Evolutionary conservation across 768 basidiomycete genomes (phyloP), one percentile per base, ranked within the genome.

Genomic region (Mycena latifolia): DNA sequence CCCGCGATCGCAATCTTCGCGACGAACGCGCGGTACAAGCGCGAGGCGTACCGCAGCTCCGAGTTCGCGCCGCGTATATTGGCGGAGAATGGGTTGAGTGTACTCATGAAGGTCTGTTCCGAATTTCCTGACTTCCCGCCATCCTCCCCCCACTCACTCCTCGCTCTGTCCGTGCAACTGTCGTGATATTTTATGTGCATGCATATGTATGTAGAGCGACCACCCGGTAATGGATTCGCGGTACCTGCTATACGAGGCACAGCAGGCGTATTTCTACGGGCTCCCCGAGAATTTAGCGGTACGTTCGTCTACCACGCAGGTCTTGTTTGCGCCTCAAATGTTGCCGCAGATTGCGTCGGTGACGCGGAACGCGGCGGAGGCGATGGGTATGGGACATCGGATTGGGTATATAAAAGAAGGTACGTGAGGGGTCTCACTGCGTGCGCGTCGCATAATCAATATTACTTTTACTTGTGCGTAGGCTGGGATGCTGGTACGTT

Each of bases 51-150:
- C 74, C 83, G 92, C 45, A 87, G 88, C 0, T 91, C 92, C 2
- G 92, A 92, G 70, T 95, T 92, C 70, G 92, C 94, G 0, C 86
- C 93, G 8, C 88, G 88, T 33, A 84, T 95, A 54, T 81, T 96
- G 8, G 84, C 89, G 3, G 86, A 91, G 51, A 79, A 88, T 48
- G 91, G 89, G 3, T 74, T 95, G 48, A 82, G 82, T 0, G 89
- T 94, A 5, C 79, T 89, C 11, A 89, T 95, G 88, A 95, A 96
- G 86, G 92, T 85, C n/a, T n/a, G n/a, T n/a, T n/a, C n/a, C n/a
- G n/a, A n/a, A n/a, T n/a, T n/a, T n/a, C n/a, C n/a, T n/a, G n/a
- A n/a, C n/a, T n/a, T n/a, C n/a, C n/a, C n/a, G n/a, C n/a, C n/a
- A n/a, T n/a, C n/a, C n/a, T 59, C 29, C 73, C 71, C 3, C 18